These are phyloP conservation scores for Trichoderma sp. DNA, from an alignment of 2,329 filamentous ascomycete genomes.

Conservation along the genomic window DNA sequence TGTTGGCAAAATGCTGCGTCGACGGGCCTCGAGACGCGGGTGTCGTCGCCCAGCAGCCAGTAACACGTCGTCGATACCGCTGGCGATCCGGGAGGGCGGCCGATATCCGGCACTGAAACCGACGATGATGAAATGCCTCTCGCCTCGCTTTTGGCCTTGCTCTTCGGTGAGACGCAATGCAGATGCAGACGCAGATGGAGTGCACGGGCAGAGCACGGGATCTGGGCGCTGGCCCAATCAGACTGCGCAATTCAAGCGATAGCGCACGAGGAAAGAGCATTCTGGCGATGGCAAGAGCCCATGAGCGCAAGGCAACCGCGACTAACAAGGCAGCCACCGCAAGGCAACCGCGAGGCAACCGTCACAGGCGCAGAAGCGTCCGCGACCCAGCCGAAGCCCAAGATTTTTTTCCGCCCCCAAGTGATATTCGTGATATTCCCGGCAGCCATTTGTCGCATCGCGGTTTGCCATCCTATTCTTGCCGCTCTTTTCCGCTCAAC, in stretches of 20 bases:
- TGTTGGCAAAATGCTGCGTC: background rate
- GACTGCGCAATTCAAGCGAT: constrained; percentile 12
- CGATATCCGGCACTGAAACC: background rate
- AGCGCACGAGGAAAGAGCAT: background rate
- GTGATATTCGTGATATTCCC: background rate
- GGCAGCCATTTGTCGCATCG: background rate
- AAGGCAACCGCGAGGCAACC: constrained; percentile 18
- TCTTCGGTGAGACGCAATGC: constrained; percentile 21
- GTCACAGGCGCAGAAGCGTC: constrained; percentile 4
- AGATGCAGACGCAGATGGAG: constrained; percentile 6
- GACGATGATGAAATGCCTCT: constrained; percentile 14
- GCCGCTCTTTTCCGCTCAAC: background rate
- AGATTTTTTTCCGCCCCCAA: background rate
- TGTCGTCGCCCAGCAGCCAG: background rate
- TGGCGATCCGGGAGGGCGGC: background rate
- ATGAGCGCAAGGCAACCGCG: constrained; percentile 14
- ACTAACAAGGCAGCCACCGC: constrained; percentile 20
- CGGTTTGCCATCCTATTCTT: background rate
- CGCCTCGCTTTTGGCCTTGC: background rate
- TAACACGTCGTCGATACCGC: background rate
- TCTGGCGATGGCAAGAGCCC: background rate
- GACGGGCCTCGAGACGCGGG: background rate
- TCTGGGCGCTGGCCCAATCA: constrained; percentile 25
- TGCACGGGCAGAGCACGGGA: background rate
- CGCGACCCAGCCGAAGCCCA: constrained; percentile 24